phyloP scores from a whole-genome alignment of 164 flowering plant genomes.

The Malania oleifera region DNA sequence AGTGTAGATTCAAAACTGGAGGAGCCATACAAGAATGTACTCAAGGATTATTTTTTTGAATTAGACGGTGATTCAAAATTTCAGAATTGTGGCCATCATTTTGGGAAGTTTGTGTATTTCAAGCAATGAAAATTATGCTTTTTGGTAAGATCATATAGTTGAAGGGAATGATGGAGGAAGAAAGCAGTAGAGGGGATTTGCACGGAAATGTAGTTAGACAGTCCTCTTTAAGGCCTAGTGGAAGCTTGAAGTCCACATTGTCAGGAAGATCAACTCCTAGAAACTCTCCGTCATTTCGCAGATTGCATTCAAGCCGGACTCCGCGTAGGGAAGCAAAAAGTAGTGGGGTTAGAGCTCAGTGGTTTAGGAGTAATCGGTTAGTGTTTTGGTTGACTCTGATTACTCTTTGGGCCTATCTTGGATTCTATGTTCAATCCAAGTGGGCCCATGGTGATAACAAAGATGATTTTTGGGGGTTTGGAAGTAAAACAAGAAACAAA shows the following conservation, averaged over 20 bases:
- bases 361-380: conserved; percentile 61
- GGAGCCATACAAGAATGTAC: not conserved
- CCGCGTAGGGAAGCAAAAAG: conserved; percentile 65
- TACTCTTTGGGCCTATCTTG: conserved; percentile 93
- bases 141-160: not conserved
- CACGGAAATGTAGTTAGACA: conserved; percentile 33
- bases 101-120: not conserved
- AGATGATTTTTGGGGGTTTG: conserved; percentile 47
- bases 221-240: conserved; percentile 42
- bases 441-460: conserved; percentile 92
- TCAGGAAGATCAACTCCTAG: conserved; percentile 81
- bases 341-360: conserved; percentile 34
- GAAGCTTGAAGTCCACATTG: conserved; percentile 55
- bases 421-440: conserved; percentile 83
- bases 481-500: conserved; percentile 27
- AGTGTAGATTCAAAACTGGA: not conserved
- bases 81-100: not conserved
- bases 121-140: not conserved
- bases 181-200: conserved; percentile 28
- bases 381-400: conserved; percentile 83
- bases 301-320: conserved; percentile 55
- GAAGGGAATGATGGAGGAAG: conserved; percentile 46
- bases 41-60: not conserved
- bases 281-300: conserved; percentile 61
- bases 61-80: not conserved